phyloP scores from a whole-genome alignment of 169 alveolate species.

The Plasmodium berghei region DNA sequence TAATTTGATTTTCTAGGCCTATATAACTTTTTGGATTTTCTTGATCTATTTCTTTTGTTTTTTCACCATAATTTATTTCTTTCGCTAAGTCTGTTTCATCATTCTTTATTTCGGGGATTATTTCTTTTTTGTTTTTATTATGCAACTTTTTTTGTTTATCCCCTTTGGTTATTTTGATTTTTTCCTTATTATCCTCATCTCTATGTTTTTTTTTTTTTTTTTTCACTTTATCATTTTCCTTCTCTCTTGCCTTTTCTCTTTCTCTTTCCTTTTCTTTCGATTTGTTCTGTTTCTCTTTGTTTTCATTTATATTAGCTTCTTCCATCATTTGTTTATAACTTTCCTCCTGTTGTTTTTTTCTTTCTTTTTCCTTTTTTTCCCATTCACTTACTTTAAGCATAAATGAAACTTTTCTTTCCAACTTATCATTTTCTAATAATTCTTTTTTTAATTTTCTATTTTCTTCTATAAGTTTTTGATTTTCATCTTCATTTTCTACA shows the following conservation, averaged over 20 bases:
- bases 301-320: not conserved
- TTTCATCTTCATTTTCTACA: conserved; percentile 23
- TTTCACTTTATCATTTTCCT: not conserved
- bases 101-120: not conserved
- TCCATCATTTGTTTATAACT: conserved; percentile 3
- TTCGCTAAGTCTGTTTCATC: not conserved
- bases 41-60: not conserved
- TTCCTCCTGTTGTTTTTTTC: not conserved
- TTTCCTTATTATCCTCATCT: not conserved
- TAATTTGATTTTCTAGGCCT: not conserved
- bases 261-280: not conserved
- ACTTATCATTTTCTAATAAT: conserved; percentile 49
- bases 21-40: not conserved
- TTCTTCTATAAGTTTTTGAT: conserved; percentile 78
- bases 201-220: not conserved
- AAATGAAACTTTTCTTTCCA: conserved; percentile 32
- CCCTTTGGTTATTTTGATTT: not conserved
- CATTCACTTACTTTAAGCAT: conserved; percentile 26
- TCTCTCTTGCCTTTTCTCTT: not conserved
- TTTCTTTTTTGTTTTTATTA: not conserved
- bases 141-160: not conserved
- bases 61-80: not conserved
- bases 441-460: conserved; percentile 76
- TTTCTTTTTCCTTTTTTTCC: conserved; percentile 29
- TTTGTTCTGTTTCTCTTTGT: not conserved